phyloP scores from a whole-genome alignment of 2,329 filamentous ascomycete species.

The Daldinia sp. region DNA sequence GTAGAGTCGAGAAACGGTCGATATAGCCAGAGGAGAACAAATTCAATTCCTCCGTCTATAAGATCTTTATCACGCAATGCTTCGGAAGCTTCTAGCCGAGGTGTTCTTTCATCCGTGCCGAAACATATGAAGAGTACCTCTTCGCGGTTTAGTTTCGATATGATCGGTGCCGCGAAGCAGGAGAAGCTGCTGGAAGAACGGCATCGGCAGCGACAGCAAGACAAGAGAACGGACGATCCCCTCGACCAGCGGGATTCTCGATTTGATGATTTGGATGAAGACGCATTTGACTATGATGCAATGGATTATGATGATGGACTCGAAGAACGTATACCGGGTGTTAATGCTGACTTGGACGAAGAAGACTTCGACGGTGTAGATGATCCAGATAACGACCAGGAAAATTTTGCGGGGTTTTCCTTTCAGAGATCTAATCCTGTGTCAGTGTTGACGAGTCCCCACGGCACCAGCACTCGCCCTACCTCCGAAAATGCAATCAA shows the following conservation, averaged over 20 bases:
- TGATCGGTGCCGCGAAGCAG: slow-evolving; percentile 75
- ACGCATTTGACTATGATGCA: slow-evolving; percentile 70
- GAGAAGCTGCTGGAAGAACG: slow-evolving; percentile 79
- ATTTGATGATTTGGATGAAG: slow-evolving; percentile 73
- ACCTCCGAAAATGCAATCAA: slow-evolving; percentile 69
- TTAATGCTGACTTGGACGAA: slow-evolving; percentile 62
- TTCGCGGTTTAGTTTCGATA: slow-evolving; percentile 85
- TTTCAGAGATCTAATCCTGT: slow-evolving; percentile 67
- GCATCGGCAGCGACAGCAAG: slow-evolving; percentile 74
- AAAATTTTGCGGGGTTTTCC: slow-evolving; percentile 71
- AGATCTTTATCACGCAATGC: slow-evolving; percentile 64
- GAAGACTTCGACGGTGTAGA: slow-evolving; percentile 54
- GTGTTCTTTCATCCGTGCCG: slow-evolving; percentile 64
- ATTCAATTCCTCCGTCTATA: slow-evolving; percentile 51
- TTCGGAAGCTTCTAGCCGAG: slow-evolving; percentile 62
- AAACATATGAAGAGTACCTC: slow-evolving; percentile 81
- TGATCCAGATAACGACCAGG: slow-evolving; percentile 68
- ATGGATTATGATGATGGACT: slow-evolving; percentile 74
- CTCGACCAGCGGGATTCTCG: slow-evolving; percentile 61
- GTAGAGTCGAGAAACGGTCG: slow-evolving; percentile 28
- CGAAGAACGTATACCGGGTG: slow-evolving; percentile 74
- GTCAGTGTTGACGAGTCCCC: slow-evolving; percentile 65
- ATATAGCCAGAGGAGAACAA: slow-evolving; percentile 43
- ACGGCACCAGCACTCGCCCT: slow-evolving; percentile 58
- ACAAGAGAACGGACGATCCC: slow-evolving; percentile 63